These are phyloP conservation scores for Saccharomycopsis hybrid DNA, from an alignment of 1,139 yeast species.

Conservation along the genomic window DNA sequence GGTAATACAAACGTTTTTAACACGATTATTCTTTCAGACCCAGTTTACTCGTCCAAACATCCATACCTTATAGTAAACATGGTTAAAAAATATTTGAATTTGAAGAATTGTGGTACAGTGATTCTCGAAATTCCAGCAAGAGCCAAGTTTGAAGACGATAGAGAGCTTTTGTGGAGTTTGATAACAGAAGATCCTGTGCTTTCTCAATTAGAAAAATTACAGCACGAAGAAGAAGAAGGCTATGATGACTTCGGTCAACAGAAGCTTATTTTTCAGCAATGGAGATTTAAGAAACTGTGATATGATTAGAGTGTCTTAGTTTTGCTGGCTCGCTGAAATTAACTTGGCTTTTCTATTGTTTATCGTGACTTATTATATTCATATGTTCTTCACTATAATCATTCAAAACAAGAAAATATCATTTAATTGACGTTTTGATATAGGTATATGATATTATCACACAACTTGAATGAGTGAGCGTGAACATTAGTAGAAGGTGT, in stretches of 20 bases:
- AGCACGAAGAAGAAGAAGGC: slow-evolving; percentile 48
- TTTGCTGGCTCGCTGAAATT: too few species aligned
- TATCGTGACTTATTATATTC: too few species aligned
- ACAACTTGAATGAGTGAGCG: too few species aligned
- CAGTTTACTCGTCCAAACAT: slow-evolving; percentile 77
- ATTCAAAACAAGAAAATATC: too few species aligned
- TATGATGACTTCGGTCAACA: slow-evolving; percentile 82
- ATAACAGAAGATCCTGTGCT: slow-evolving; percentile 33
- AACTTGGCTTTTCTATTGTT: too few species aligned
- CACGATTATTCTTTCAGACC: slow-evolving; percentile 74
- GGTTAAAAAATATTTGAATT: slow-evolving; percentile 41
- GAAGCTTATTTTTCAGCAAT: slow-evolving; percentile 44
- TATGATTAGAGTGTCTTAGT: too few species aligned
- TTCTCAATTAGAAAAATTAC: slow-evolving; percentile 24
- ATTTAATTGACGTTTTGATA: too few species aligned
- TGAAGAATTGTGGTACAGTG: slow-evolving; percentile 36
- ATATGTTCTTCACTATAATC: too few species aligned
- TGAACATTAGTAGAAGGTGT: too few species aligned
- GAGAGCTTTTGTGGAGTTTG: slow-evolving; percentile 53
- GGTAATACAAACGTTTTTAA: slow-evolving; percentile 34
- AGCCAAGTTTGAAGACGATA: slow-evolving; percentile 54
- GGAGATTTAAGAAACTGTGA: too few species aligned
- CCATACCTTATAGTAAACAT: slow-evolving; percentile 66
- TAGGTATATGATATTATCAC: too few species aligned
- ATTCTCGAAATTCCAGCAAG: slow-evolving; percentile 74